Conservation (phyloP, 2,329 filamentous ascomycete species). For the Diaporthe vexans region DNA sequence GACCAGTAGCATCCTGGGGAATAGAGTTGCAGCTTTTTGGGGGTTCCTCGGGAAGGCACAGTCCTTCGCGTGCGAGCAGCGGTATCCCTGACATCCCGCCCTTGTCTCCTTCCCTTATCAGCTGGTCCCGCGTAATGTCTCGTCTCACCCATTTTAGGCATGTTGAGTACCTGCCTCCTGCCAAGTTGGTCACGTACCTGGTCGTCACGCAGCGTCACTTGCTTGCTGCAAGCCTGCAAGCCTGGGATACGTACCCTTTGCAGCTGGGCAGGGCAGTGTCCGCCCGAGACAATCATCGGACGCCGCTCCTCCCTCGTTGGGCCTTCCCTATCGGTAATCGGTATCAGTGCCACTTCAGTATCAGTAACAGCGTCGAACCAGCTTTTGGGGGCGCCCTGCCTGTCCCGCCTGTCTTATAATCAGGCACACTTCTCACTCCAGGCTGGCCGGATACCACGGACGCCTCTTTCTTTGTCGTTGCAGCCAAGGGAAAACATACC, state of each 20-base stretch:
- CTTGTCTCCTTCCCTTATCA: slow-evolving; percentile 38
- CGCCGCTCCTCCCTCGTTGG: slow-evolving; percentile 12
- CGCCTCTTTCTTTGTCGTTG: not conserved
- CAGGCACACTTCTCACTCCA: slow-evolving; percentile 12
- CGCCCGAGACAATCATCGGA: not conserved
- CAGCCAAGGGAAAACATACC: not conserved
- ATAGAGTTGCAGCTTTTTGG: slow-evolving; percentile 6
- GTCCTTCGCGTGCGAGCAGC: not conserved
- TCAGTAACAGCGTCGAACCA: not conserved
- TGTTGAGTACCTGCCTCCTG: not conserved
- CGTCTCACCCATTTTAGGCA: not conserved
- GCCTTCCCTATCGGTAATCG: slow-evolving; percentile 35
- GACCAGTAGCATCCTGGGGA: slow-evolving; percentile 15
- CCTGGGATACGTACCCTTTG: not conserved
- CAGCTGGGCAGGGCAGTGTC: not conserved
- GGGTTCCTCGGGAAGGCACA: slow-evolving; percentile 28
- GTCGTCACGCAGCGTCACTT: not conserved
- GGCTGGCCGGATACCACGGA: not conserved
- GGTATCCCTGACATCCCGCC: slow-evolving; percentile 2
- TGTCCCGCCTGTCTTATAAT: slow-evolving; percentile 6
- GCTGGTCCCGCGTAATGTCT: slow-evolving; percentile 24
- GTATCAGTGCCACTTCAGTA: slow-evolving; percentile 28
- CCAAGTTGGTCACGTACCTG: slow-evolving; percentile 7
- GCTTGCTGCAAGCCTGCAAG: not conserved
- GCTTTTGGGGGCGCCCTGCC: not conserved